A percentile compares a stretch with the other conserved stretches of the same genome.
Evolutionary conservation across 2,329 filamentous ascomycete genomes (phyloP).

Genomic region (Dothistroma septosporum): DNA sequence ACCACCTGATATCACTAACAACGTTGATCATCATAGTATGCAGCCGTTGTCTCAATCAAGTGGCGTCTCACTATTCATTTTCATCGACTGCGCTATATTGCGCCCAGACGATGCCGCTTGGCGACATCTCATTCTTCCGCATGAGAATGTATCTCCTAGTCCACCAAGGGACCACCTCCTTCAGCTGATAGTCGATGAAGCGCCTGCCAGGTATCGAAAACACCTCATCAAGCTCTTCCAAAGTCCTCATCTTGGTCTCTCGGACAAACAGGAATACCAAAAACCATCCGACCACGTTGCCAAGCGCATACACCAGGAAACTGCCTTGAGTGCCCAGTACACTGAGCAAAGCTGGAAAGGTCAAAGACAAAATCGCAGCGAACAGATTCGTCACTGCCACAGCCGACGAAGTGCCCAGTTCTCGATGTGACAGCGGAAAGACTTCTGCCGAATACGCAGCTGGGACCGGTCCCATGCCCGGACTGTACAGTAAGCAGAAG

Average conservation of each 20-base stretch:
- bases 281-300: constrained; percentile 58
- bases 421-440: constrained; percentile 33
- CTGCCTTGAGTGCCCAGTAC: constrained; percentile 51
- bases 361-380: constrained; percentile 49
- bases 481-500: constrained; percentile 27
- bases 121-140: neutral
- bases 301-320: constrained; percentile 56
- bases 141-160: neutral
- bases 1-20: too few species aligned
- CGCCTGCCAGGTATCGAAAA: neutral
- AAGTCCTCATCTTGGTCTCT: neutral
- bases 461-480: constrained; percentile 28
- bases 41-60: neutral
- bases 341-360: constrained; percentile 46
- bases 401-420: constrained; percentile 29
- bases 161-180: neutral
- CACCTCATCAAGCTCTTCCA: neutral
- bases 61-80: neutral
- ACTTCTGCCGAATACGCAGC: constrained; percentile 35
- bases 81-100: neutral
- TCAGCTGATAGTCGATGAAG: neutral
- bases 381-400: constrained; percentile 40
- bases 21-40: too few species aligned
- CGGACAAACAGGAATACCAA: constrained; percentile 58
- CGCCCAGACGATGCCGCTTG: neutral